These are phyloP conservation scores for Kwoniella pini DNA, from an alignment of 768 basidiomycete species.

Conservation along the genomic window DNA sequence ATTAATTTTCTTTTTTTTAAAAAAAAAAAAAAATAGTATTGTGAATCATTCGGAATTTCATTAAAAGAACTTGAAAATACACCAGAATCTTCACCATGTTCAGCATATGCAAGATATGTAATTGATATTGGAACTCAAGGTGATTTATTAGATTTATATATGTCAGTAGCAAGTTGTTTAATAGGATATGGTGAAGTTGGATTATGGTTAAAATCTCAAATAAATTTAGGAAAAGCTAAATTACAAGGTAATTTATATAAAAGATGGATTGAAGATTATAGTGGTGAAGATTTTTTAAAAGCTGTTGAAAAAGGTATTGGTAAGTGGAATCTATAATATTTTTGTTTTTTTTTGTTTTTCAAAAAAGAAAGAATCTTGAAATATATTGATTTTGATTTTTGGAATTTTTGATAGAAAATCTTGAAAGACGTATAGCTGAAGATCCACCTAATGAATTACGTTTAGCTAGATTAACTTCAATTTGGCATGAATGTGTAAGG, in stretches of 20 bases:
- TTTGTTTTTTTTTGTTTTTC: not conserved
- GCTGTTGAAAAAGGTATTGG: constrained; percentile 75
- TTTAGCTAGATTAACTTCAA: constrained; percentile 66
- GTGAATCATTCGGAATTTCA: constrained; percentile 69
- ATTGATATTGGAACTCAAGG: constrained; percentile 78
- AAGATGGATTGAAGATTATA: constrained; percentile 64
- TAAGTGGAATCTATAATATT: constrained; percentile 55
- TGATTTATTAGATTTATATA: constrained; percentile 69
- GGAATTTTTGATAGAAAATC: constrained; percentile 60
- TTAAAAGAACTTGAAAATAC: constrained; percentile 64
- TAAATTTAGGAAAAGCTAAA: constrained; percentile 59
- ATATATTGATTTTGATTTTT: not conserved
- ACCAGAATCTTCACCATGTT: constrained; percentile 69
- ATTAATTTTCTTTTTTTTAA: no score
- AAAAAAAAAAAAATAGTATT: no score
- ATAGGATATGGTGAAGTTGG: constrained; percentile 93
- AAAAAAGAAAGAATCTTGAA: no score
- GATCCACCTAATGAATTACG: constrained; percentile 67
- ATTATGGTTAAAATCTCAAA: constrained; percentile 71
- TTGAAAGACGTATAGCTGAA: constrained; percentile 66
- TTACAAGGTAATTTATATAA: constrained; percentile 74
- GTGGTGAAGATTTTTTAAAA: constrained; percentile 67
- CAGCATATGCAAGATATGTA: constrained; percentile 83
- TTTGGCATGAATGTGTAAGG: constrained; percentile 74
- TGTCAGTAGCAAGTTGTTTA: constrained; percentile 81